Evolutionary conservation across 306 rosid genomes (phyloP).

Genomic region (Sicyos baderoa): DNA sequence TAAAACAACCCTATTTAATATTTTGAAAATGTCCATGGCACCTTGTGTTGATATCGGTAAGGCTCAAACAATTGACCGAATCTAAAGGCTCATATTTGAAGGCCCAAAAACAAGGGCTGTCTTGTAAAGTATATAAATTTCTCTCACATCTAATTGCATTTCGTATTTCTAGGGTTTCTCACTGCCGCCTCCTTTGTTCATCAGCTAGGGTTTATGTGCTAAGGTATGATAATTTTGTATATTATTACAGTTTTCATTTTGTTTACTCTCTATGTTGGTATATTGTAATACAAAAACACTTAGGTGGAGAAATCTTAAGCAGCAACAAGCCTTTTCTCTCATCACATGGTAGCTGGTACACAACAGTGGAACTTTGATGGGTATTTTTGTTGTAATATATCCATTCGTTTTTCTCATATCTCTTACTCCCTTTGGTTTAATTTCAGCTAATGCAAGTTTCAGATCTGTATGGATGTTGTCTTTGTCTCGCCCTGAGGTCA

Average conservation of each 20-base stretch:
- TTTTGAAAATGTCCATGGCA: too few species aligned
- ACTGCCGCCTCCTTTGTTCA: too few species aligned
- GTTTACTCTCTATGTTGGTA: not conserved
- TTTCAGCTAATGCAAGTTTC: not conserved
- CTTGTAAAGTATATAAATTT: too few species aligned
- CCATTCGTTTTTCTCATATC: not conserved
- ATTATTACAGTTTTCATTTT: not conserved
- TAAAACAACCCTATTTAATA: too few species aligned
- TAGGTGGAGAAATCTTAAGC: constrained; percentile 6
- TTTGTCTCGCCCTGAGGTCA: too few species aligned
- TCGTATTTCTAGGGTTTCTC: too few species aligned
- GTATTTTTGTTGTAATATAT: constrained; percentile 9
- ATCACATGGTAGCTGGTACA: constrained; percentile 1
- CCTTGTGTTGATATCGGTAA: too few species aligned
- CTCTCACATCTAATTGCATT: too few species aligned
- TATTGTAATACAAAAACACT: constrained; percentile 10
- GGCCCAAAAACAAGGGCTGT: too few species aligned
- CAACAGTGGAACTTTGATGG: constrained; percentile 4
- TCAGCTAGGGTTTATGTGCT: constrained; percentile 18
- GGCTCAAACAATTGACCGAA: too few species aligned
- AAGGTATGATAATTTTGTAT: constrained; percentile 10
- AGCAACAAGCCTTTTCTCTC: not conserved
- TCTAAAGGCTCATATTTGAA: too few species aligned
- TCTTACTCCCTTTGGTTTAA: not conserved
- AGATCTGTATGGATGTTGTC: too few species aligned